A percentile compares a stretch with the other conserved stretches of the same genome.
Conservation (phyloP, 2,329 filamentous ascomycete genomes). For the Aureobasidium melanogenum region DNA sequence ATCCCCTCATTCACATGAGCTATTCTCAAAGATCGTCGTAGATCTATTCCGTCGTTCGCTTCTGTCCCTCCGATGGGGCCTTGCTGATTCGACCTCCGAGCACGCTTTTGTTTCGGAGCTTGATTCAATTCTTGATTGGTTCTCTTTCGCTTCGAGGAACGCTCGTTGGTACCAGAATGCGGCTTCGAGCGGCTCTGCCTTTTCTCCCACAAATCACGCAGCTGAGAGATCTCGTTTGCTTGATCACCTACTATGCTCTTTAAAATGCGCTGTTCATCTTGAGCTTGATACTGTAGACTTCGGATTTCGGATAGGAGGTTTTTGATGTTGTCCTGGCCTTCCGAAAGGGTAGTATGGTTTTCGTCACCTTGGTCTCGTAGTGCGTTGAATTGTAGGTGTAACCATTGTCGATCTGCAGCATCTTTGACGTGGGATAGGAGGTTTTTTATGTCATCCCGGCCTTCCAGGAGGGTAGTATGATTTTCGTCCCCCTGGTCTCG, state of each 20-base stretch:
- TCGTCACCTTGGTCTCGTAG: not conserved
- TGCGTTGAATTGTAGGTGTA: not conserved
- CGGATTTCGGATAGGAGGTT: not conserved
- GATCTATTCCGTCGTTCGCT: not conserved
- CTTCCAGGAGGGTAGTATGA: not conserved
- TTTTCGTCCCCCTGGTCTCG: not conserved
- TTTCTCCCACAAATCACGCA: not conserved
- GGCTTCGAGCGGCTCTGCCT: not conserved
- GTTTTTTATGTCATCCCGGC: not conserved
- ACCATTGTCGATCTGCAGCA: not conserved
- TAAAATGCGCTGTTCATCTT: not conserved
- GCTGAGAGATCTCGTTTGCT: not conserved
- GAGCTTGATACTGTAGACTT: not conserved
- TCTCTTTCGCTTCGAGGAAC: not conserved
- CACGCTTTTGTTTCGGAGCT: not conserved
- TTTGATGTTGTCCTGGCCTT: not conserved
- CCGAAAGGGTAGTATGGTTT: not conserved
- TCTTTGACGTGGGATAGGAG: not conserved
- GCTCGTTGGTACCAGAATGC: not conserved
- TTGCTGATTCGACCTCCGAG: not conserved
- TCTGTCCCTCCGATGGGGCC: not conserved
- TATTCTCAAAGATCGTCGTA: not conserved
- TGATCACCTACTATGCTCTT: not conserved
- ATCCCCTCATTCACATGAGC: not conserved
- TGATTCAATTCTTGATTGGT: not conserved